Evolutionary conservation across 202 grass and related monocot species (phyloP), one percentile per base, ranked within the genome.

Genomic region (Schoenoplectus triqueter): DNA sequence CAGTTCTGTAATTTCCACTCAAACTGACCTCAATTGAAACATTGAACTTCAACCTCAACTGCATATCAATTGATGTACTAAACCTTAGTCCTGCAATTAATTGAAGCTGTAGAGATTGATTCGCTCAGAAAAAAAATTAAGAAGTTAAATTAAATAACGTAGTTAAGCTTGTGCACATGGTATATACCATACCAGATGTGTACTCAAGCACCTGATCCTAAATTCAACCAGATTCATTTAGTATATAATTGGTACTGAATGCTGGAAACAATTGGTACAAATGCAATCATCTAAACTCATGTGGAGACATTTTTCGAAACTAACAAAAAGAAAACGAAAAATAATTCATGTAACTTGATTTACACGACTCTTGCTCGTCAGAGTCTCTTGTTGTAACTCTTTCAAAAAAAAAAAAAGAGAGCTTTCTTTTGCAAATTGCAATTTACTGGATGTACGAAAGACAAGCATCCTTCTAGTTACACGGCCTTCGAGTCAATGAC

Each of bases 381-480:
- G 75, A 15, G 50, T 62, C 83, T 86, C 83, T 14, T 68, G 44
- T 80, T 64, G 62, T n/a, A 89, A 81, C 66, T 66, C 82, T 31
- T 88, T 64, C 31, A 31, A 31, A 31, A 31, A 31, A 31, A 21
- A 80, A 40, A 47, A 85, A 70, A n/a, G 22, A 69, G 47, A 81
- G 42, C 47, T 80, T 89, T 55, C 56, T 71, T 51, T 75, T 69
- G 75, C 54, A 66, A 1, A 31, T 31, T 31, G 31, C 31, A 31
- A 31, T 31, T 5, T 56, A 63, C 60, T 85, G 3, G 87, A 60
- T 66, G 76, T 82, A 54, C 76, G 62, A 56, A 89, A 89, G 10
- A 66, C 49, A 4, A 89, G 49, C 74, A 89, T 85, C 59, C 64
- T 85, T 73, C 78, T 63, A 7, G 77, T 31, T 31, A 31, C 31